Conservation (phyloP, 805 yeast species). For the Metahyphopichia silvanorum region DNA sequence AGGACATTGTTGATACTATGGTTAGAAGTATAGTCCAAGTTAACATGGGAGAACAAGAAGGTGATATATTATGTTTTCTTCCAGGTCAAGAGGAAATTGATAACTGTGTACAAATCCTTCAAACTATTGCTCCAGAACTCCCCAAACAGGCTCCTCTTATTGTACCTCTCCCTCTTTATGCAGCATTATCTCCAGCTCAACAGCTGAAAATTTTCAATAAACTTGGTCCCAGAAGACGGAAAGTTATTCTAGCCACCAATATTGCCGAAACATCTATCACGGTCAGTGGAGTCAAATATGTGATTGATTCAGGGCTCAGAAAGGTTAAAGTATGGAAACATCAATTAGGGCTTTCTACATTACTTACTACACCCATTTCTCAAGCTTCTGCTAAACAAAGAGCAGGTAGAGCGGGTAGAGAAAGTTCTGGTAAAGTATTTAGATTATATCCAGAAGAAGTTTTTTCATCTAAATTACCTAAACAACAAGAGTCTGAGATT, state of each 20-base stretch:
- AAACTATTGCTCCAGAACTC: slow-evolving; percentile 57
- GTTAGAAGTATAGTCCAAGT: slow-evolving; percentile 74
- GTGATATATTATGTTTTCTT: slow-evolving; percentile 88
- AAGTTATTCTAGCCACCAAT: slow-evolving; percentile 88
- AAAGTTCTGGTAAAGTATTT: slow-evolving; percentile 81
- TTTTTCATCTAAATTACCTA: slow-evolving; percentile 52
- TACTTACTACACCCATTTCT: slow-evolving; percentile 88
- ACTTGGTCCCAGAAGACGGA: slow-evolving; percentile 64
- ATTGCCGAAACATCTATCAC: slow-evolving; percentile 98
- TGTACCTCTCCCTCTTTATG: slow-evolving; percentile 83
- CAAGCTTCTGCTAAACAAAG: slow-evolving; percentile 94
- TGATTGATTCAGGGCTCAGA: slow-evolving; percentile 87
- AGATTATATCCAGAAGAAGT: slow-evolving; percentile 77
- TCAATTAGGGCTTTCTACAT: slow-evolving; percentile 86
- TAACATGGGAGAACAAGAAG: slow-evolving; percentile 74
- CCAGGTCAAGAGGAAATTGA: slow-evolving; percentile 99
- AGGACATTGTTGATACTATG: slow-evolving; percentile 80
- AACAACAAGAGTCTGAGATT: slow-evolving; percentile 92
- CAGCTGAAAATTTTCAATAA: slow-evolving; percentile 79
- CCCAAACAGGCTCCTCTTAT: slow-evolving; percentile 74
- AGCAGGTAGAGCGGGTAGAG: slow-evolving; percentile 99
- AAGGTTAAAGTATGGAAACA: slow-evolving; percentile 96
- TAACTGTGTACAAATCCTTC: slow-evolving; percentile 63
- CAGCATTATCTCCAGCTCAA: slow-evolving; percentile 83
- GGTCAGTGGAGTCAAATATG: slow-evolving; percentile 90